Evolutionary conservation across 768 basidiomycete species (phyloP).

Genomic region (Lenzites betulinus): DNA sequence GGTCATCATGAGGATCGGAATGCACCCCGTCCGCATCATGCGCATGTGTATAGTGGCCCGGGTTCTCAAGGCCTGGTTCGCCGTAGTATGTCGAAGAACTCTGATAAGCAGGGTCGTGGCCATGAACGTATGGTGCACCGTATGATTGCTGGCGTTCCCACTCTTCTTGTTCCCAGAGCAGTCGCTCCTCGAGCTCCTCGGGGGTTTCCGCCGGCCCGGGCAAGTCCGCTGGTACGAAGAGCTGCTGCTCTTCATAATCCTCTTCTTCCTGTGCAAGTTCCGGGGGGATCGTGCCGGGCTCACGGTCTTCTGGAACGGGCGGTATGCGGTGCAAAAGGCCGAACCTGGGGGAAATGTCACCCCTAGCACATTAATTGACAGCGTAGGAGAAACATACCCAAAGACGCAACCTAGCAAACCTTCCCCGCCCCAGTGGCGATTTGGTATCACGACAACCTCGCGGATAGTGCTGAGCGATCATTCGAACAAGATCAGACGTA

Average conservation of each 20-base stretch:
- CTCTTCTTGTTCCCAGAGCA: slow-evolving; percentile 30
- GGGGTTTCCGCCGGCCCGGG: slow-evolving; percentile 51
- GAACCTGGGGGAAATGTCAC: slow-evolving; percentile 50
- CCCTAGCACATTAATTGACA: slow-evolving; percentile 13
- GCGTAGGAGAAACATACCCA: slow-evolving; percentile 56
- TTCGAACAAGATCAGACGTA: slow-evolving; percentile 7
- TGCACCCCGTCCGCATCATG: slow-evolving; percentile 12
- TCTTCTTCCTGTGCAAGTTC: slow-evolving; percentile 50
- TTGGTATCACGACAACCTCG: slow-evolving; percentile 93
- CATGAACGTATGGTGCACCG: slow-evolving; percentile 26
- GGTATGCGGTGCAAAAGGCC: slow-evolving; percentile 94
- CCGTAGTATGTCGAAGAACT: slow-evolving; percentile 27
- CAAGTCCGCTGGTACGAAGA: slow-evolving; percentile 78
- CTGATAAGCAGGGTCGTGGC: slow-evolving; percentile 26
- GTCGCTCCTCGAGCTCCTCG: slow-evolving; percentile 28
- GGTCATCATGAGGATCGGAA: background rate
- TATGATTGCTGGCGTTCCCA: slow-evolving; percentile 33
- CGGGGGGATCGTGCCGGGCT: slow-evolving; percentile 57
- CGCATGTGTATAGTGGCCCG: background rate
- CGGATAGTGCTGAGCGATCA: slow-evolving; percentile 69
- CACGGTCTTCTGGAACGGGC: slow-evolving; percentile 61
- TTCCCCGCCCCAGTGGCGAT: slow-evolving; percentile 97
- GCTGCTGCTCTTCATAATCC: slow-evolving; percentile 57
- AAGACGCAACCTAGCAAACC: slow-evolving; percentile 95
- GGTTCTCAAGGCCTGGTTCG: slow-evolving; percentile 9